Evolutionary conservation across 768 basidiomycete genomes (phyloP).

Genomic region (Paxillus ammoniavirescens): DNA sequence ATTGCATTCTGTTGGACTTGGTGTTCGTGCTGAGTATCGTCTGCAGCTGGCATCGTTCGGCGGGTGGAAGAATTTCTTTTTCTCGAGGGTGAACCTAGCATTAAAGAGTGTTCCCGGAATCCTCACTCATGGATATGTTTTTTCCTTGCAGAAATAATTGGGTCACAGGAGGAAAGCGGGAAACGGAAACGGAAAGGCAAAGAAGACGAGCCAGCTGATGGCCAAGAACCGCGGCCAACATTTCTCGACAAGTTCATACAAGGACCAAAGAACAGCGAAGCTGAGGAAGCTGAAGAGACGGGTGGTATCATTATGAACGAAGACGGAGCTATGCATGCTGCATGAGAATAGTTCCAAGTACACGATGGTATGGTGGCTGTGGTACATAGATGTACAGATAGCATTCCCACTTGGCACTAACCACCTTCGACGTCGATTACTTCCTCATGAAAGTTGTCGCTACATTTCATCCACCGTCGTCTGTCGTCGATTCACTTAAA

Average conservation of each 20-base stretch:
- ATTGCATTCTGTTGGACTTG: not conserved
- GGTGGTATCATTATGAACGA: slow-evolving; percentile 51
- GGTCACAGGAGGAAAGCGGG: slow-evolving; percentile 46
- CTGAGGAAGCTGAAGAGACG: slow-evolving; percentile 18
- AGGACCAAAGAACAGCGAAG: slow-evolving; percentile 22
- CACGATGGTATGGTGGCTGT: not conserved
- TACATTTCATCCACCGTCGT: slow-evolving; percentile 76
- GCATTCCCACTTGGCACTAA: no score
- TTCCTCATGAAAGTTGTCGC: slow-evolving; percentile 54
- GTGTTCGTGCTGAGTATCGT: not conserved
- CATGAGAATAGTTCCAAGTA: not conserved
- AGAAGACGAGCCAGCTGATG: slow-evolving; percentile 11
- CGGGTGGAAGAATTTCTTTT: slow-evolving; percentile 76
- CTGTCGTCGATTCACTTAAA: slow-evolving; percentile 67
- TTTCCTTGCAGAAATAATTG: slow-evolving; percentile 51
- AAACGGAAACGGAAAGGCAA: slow-evolving; percentile 42
- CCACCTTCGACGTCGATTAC: no score
- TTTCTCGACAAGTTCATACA: slow-evolving; percentile 51
- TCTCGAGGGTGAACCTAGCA: slow-evolving; percentile 56
- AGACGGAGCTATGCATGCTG: slow-evolving; percentile 57
- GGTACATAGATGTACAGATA: no score
- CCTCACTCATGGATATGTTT: not conserved
- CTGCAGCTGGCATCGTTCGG: slow-evolving; percentile 57
- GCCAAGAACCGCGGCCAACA: slow-evolving; percentile 34
- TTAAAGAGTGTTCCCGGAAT: not conserved